Base-by-base conservation (phyloP, 2,329 filamentous ascomycete species). In the Fusarium beomiforme region DNA sequence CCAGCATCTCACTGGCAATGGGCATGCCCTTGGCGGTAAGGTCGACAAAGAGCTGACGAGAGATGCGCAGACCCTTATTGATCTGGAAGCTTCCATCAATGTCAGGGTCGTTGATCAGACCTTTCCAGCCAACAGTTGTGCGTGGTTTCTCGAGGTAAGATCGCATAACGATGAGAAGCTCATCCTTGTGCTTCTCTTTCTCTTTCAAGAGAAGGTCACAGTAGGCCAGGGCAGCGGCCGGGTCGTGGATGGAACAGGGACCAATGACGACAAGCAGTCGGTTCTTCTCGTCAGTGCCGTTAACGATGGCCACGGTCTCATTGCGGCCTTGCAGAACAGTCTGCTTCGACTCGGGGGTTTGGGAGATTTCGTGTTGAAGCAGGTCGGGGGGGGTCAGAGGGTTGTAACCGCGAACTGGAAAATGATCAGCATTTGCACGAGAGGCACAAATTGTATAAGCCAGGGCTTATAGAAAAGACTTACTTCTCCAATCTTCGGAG, bases 51-150 rank as follows among this genome's bases (percentile, higher is more conserved):
- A 99, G 88, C 83, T 98, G 91, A 75, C 96, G 89, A 60, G 94
- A 93, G 59, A 94, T 86, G 54, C 93, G 90, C 78, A 99, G 84
- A 23, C 96, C 96, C 87, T 98, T 98, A 88, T 98, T 98, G 85
- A 99, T 98, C 84, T 98, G 91, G 92, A 97, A 98, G 82, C 92
- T 96, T 81, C 97, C 95, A 83, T 98, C 95, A 79, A 99, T 97
- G 79, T 98, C 95, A 4, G 96, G 96, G 83, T 99, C 96, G 81
- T 99, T 98, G 85, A 99, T 97, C 76, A 99, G 86, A 53, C 96
- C 96, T 86, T 99, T 99, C 96, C 96, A 99, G 75, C 96, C 96
- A 31, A 99, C 94, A 0, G 96, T 99, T 31, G 96, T 99, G 72
- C 96, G 91, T 24, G 96, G 96, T 88, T 99, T 99, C 88, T 99